Percentiles rank a stretch among this genome's conserved stretches.
These are phyloP conservation scores for Phanerochaete sordida DNA, from an alignment of 768 basidiomycete species.

Conservation along the genomic window DNA sequence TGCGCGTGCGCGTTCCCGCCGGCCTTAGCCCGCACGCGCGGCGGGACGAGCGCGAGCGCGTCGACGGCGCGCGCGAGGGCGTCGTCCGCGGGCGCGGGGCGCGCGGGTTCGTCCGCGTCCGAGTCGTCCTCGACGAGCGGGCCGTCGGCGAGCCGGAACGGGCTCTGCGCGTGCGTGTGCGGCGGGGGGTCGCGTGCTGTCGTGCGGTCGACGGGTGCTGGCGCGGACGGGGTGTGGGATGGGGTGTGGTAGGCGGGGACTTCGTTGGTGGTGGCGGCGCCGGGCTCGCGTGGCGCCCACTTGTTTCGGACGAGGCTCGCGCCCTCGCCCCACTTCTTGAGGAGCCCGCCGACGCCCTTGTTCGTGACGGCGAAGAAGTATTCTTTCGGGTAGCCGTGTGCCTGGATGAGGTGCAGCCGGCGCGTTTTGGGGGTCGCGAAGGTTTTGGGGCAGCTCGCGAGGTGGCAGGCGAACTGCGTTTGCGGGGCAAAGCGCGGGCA, in stretches of 20 bases:
- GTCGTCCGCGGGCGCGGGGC: conserved; percentile 34
- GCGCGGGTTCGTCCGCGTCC: neutral
- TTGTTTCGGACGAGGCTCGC: conserved; percentile 71
- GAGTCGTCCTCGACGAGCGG: conserved; percentile 11
- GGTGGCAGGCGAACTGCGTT: conserved; percentile 74
- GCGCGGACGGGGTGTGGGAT: too few relatives aligned
- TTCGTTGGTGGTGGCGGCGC: too few relatives aligned
- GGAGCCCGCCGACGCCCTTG: conserved; percentile 79
- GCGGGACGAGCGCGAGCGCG: conserved; percentile 58
- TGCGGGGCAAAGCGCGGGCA: too few relatives aligned
- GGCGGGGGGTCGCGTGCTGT: too few relatives aligned
- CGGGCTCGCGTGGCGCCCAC: conserved; percentile 54
- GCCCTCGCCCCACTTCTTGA: conserved; percentile 81
- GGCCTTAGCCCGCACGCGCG: conserved; percentile 48
- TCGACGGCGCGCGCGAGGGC: conserved; percentile 45
- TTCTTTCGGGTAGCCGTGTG: conserved; percentile 81
- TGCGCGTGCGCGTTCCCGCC: neutral
- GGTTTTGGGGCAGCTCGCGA: conserved; percentile 51
- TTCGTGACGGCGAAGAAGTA: conserved; percentile 92
- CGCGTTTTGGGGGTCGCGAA: conserved; percentile 76
- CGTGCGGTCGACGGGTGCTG: too few relatives aligned
- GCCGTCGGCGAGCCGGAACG: conserved; percentile 8
- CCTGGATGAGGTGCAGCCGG: conserved; percentile 76
- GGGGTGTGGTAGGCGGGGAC: too few relatives aligned
- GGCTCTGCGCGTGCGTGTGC: too few relatives aligned